Evolutionary conservation across 345 rosid genomes (phyloP).

Genomic region (Salix arbutifolia): DNA sequence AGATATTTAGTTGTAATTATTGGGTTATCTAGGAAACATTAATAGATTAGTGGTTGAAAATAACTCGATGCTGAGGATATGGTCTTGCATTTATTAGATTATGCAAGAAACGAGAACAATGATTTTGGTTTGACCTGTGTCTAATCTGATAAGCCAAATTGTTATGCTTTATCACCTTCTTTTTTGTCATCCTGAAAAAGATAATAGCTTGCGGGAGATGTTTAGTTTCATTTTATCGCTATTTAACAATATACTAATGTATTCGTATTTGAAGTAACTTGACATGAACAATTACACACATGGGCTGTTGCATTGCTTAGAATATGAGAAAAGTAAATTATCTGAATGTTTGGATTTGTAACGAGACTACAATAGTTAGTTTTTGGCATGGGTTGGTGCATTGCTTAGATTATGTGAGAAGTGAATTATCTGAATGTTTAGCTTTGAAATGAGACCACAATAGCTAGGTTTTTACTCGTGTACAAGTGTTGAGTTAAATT

Average conservation of each 20-base stretch:
- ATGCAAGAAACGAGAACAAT: not conserved
- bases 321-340: not conserved
- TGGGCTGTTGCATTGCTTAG: not conserved
- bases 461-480: not conserved
- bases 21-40: not conserved
- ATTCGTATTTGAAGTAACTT: not conserved
- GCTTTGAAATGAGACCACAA: not conserved
- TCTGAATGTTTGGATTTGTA: not conserved
- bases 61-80: not conserved
- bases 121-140: not conserved
- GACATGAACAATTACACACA: not conserved
- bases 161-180: not conserved
- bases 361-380: not conserved
- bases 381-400: not conserved
- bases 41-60: not conserved
- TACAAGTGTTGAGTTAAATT: not conserved
- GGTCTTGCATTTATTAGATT: not conserved
- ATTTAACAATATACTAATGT: not conserved
- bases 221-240: not conserved
- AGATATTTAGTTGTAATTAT: not conserved
- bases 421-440: not conserved
- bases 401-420: not conserved
- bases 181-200: not conserved
- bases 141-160: not conserved
- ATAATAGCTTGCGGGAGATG: not conserved